These are phyloP conservation scores for Heterobasidion occidentale DNA, from an alignment of 1,284 basidiomycete species.

Conservation along the genomic window DNA sequence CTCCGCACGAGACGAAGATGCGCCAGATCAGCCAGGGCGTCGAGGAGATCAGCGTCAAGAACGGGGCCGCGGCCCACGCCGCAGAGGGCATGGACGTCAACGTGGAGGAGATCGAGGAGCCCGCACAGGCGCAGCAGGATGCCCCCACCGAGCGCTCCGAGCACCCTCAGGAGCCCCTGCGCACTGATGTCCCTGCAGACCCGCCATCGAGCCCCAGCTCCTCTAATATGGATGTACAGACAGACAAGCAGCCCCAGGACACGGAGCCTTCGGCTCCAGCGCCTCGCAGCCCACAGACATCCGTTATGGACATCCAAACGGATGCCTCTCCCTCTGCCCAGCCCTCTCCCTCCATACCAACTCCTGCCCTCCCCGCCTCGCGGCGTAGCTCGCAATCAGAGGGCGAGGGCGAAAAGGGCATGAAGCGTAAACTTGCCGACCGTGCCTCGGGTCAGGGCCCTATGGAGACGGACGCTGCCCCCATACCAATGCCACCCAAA, in stretches of 20 bases:
- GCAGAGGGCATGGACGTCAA: background rate
- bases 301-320: conserved; percentile 1
- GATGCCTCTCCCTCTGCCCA: background rate
- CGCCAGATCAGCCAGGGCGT: conserved; percentile 72
- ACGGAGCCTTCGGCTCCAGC: background rate
- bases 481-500: conserved; percentile 12
- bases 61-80: background rate
- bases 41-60: conserved; percentile 50
- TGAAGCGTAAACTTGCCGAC: conserved; percentile 56
- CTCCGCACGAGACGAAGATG: conserved; percentile 64
- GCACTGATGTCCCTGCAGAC: background rate
- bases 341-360: background rate
- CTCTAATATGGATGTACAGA: background rate
- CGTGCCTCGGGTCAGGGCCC: conserved; percentile 30
- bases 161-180: background rate
- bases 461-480: conserved; percentile 9
- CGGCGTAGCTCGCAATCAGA: background rate
- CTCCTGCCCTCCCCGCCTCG: background rate
- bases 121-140: background rate
- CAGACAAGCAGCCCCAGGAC: background rate
- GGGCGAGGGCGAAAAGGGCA: background rate
- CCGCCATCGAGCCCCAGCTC: background rate
- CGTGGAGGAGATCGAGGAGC: background rate
- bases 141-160: background rate
- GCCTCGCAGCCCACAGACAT: background rate